Percentiles rank a stretch among this genome's conserved stretches.
These are phyloP conservation scores for Arthroderma sp. DNA, from an alignment of 2,329 filamentous ascomycete species.

Conservation along the genomic window DNA sequence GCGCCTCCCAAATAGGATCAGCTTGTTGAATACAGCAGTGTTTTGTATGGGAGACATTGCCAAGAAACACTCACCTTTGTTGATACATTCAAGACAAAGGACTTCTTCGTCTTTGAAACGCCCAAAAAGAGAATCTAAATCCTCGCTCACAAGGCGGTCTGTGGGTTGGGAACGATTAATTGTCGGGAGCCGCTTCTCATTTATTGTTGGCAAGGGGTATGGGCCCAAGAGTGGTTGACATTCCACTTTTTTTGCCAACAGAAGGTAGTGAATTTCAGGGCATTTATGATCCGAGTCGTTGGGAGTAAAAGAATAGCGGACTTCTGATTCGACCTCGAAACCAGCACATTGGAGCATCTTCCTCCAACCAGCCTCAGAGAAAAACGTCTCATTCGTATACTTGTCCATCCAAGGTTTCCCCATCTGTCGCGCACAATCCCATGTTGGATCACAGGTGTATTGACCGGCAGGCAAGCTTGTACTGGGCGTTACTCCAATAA, in stretches of 20 bases:
- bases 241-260: neutral
- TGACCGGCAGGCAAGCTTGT: neutral
- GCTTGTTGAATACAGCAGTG: neutral
- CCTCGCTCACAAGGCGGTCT: neutral
- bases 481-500: constrained; percentile 11
- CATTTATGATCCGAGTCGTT: constrained; percentile 1
- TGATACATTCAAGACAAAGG: neutral
- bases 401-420: constrained; percentile 12
- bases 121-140: neutral
- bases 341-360: constrained; percentile 1
- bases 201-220: neutral
- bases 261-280: neutral
- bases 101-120: neutral
- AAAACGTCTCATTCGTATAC: constrained; percentile 9
- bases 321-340: neutral
- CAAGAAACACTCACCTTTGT: neutral
- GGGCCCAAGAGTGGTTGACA: neutral
- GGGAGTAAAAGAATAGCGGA: neutral
- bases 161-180: neutral
- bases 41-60: neutral
- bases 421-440: constrained; percentile 10
- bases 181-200: neutral
- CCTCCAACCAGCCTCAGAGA: constrained; percentile 3
- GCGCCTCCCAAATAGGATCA: neutral
- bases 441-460: constrained; percentile 8